phyloP scores from a whole-genome alignment of 2,329 filamentous ascomycete genomes.

The Coniochaeta hoffmannii region DNA sequence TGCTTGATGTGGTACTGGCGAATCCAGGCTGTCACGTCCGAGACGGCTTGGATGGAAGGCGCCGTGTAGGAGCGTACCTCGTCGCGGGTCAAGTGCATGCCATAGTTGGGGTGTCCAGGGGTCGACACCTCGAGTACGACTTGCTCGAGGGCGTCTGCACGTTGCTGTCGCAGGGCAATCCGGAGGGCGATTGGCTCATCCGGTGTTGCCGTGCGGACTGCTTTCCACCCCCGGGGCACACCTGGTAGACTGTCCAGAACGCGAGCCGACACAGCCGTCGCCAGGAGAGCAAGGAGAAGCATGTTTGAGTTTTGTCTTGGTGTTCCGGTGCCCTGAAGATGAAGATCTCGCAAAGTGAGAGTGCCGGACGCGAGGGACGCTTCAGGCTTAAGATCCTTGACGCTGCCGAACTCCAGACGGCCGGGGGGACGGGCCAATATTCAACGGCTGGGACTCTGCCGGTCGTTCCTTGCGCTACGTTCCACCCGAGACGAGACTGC shows the following conservation, averaged over 20 bases:
- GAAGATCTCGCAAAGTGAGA: not conserved
- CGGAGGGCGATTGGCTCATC: constrained; percentile 37
- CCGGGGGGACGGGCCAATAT: not conserved
- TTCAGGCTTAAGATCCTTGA: not conserved
- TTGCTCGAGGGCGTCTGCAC: constrained; percentile 45
- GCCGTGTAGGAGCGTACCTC: constrained; percentile 47
- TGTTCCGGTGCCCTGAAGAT: not conserved
- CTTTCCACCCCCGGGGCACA: constrained; percentile 30
- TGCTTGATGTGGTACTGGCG: constrained; percentile 32
- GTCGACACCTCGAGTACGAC: constrained; percentile 54
- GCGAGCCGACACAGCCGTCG: constrained; percentile 19
- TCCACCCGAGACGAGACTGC: not conserved
- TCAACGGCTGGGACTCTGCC: not conserved
- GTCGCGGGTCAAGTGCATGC: constrained; percentile 53
- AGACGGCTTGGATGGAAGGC: constrained; percentile 38
- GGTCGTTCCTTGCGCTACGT: not conserved
- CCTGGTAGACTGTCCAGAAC: constrained; percentile 27
- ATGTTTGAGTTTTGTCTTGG: not conserved
- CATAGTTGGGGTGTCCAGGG: constrained; percentile 51
- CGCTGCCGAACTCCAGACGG: not conserved
- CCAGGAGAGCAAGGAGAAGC: constrained; percentile 15
- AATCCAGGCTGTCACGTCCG: constrained; percentile 49
- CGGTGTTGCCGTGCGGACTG: constrained; percentile 23
- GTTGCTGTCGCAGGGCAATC: constrained; percentile 40
- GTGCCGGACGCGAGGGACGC: not conserved